Base-by-base conservation (phyloP, 805 yeast genomes). In the Metschnikowia shivogae region DNA sequence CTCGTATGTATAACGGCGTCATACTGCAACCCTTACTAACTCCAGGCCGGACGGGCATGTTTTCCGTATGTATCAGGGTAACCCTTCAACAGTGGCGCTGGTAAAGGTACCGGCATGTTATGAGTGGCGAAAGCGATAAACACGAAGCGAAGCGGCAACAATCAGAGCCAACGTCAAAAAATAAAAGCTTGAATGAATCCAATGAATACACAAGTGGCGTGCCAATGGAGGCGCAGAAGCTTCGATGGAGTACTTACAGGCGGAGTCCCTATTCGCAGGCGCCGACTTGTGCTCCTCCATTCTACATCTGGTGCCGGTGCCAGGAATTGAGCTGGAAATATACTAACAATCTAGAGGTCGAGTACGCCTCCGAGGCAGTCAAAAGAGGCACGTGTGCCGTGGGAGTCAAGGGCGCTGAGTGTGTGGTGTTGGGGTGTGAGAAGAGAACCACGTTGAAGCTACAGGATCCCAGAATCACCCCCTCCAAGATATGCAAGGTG, bases 371-470 rank as follows among this genome's bases (percentile, higher is more conserved):
- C 33, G 99, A 93, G 65, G 99, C 99, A 0, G 99, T 93, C 36
- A 93, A 92, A 63, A 81, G 98, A 69, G 99, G 99, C 48, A 93
- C 99, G 3, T 89, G 97, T 64, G 97, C 98, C 1, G 96, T 93
- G 38, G 99, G 97, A 34, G 92, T 93, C 48, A 92, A 90, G 64
- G 98, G 98, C 43, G 76, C 78, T 51, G 84, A 82, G 49, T 80
- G 84, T 47, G 98, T 93, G 9, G 97, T 93, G 9, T 76, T 93
- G 38, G 99, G 97, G 19, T 92, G 98, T 70, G 99, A 93, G 67
- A 86, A 92, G 73, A 82, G 98, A 71, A 87, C 96, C 38, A 90
- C 98, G 1, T 73, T 93, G 61, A 93, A 93, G 65, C 76, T 93
- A 54, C 99, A 93, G 70, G 98, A 93, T 67, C 92, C 97, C 39